Evolutionary conservation across 805 yeast genomes (phyloP), one percentile per base, ranked within the genome.

Genomic region (Pichia californica): DNA sequence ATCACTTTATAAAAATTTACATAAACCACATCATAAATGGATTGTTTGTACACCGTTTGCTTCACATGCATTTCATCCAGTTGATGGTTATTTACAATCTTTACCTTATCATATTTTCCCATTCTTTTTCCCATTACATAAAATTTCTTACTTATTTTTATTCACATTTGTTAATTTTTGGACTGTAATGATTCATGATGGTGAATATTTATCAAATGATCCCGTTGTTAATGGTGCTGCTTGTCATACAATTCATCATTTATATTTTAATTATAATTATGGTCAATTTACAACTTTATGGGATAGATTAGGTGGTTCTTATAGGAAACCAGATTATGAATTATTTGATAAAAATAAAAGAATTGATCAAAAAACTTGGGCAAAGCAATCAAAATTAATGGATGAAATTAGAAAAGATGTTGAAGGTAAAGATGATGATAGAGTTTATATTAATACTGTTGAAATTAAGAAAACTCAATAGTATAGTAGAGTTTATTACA

Each of bases 11-110:
- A 89, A 83, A 70, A 63, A 57, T 21, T 69, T 93, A 49, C 99
- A 93, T 71, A 93, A 93, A 69, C 97, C 97, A 11, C 99, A 93
- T 66, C 99, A 93, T 75, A 93, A 93, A 69, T 93, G 99, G 99
- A 79, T 93, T 54, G 96, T 93, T 32, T 91, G 98, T 49, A 91
- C 99, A 9, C 99, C 99, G 35, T 93, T 83, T 68, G 99, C 99
- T 0, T 87, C 96, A 8, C 97, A 89, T 60, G 97, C 98, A 21
- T 93, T 93, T 88, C 96, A 93, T 66, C 98, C 99, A 13, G 84
- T 93, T 41, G 99, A 93, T 57, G 99, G 99, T 31, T 93, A 85
- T 70, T 70, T 78, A 47, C 99, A 93, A 71, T 83, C 95, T 30
- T 61, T 93, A 51, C 96, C 99, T 13, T 93, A 93, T 69, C 99